phyloP scores from a whole-genome alignment of 768 basidiomycete genomes.

The Mycena capillaripes region DNA sequence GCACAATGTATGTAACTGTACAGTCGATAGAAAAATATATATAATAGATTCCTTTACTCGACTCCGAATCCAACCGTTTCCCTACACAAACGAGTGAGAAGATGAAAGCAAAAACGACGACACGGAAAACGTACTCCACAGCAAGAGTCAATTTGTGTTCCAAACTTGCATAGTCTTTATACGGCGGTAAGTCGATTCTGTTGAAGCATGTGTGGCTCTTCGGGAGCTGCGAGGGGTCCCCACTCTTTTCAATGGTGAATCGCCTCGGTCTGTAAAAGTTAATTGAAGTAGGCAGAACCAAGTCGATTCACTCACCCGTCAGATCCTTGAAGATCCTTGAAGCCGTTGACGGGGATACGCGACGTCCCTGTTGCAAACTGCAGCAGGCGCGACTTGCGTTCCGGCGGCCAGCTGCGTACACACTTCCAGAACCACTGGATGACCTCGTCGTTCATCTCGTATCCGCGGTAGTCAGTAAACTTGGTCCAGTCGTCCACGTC shows the following conservation, averaged over 20 bases:
- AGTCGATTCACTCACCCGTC: conserved; percentile 64
- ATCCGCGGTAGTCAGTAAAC: conserved; percentile 98
- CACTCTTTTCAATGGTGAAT: conserved; percentile 99
- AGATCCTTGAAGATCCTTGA: conserved; percentile 98
- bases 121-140: conserved; percentile 78
- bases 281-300: neutral
- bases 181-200: conserved; percentile 96
- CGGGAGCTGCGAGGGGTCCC: conserved; percentile 95
- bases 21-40: conserved; percentile 33
- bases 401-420: conserved; percentile 96
- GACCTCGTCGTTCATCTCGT: conserved; percentile 94
- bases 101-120: conserved; percentile 4
- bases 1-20: conserved; percentile 27
- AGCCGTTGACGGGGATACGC: conserved; percentile 97
- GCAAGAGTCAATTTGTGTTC: conserved; percentile 97
- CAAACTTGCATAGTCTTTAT: conserved; percentile 93
- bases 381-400: conserved; percentile 95
- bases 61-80: conserved; percentile 97
- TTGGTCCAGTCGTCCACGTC: conserved; percentile 99
- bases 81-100: conserved; percentile 53
- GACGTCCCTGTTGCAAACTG: conserved; percentile 99
- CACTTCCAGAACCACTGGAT: conserved; percentile 99
- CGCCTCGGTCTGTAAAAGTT: conserved; percentile 14
- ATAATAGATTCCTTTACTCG: conserved; percentile 64
- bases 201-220: conserved; percentile 99